Evolutionary conservation across 2,329 filamentous ascomycete species (phyloP), one percentile per base, ranked within the genome.

Genomic region (Pochonia chlamydosporia): DNA sequence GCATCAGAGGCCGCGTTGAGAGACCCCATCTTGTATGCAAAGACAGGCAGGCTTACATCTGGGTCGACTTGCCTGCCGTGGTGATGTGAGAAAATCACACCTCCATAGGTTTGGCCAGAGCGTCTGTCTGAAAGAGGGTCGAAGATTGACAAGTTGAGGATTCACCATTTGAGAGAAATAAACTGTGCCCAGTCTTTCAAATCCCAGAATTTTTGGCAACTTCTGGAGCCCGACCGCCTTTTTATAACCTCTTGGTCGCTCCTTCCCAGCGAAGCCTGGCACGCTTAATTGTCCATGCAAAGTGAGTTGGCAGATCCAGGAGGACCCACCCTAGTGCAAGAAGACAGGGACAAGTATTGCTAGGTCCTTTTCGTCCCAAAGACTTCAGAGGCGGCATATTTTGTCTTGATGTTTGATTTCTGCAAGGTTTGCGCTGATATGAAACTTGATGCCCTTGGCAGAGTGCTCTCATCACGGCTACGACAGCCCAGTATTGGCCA

Each of bases 291-390:
- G 18, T 30, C 20, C 41, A 53, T 51, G 49, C 51, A 53, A 44
- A 42, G 42, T 53, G 49, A 49, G 49, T 46, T 53, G 51, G 51
- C 51, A 50, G 31, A 35, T 43, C 35, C 31, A 33, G 40, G 37
- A 33, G 36, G 47, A 26, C 49, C 44, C 49, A 51, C 49, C 20
- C 28, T 39, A 25, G 31, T 31, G 7, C 35, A 23, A 4, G 20
- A 18, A 25, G 10, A 10, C 6, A 3, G 9, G 24, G 18, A 40
- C 7, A 14, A 35, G 11, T 35, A 31, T 13, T 40, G 37, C n/a
- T n/a, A n/a, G n/a, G n/a, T n/a, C 21, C 24, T 33, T 25, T 18
- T 28, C 33, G 35, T 23, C 23, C 18, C 35, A 23, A 39, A 7
- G 35, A 20, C 35, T 39, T 11, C n/a, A 39, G n/a, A n/a, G n/a